These are phyloP conservation scores for Bruguiera gymnorhiza DNA, from an alignment of 345 rosid species.

Conservation along the genomic window DNA sequence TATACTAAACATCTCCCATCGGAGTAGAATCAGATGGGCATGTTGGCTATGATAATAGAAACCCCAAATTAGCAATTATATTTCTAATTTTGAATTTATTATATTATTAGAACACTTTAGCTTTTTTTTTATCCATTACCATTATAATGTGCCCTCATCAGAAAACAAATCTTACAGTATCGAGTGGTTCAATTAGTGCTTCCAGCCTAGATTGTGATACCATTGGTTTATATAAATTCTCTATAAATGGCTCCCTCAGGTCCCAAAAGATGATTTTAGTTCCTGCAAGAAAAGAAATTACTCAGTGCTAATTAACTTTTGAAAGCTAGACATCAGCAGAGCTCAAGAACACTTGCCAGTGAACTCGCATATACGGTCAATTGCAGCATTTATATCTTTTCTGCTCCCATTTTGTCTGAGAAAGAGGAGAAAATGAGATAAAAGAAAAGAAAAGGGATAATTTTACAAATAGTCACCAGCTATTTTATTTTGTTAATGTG, in stretches of 20 bases:
- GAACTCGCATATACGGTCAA: slow-evolving; percentile 80
- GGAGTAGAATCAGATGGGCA: too few relatives aligned
- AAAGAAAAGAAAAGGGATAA: too few relatives aligned
- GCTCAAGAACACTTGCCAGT: slow-evolving; percentile 49
- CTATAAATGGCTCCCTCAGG: slow-evolving; percentile 79
- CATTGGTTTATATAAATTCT: slow-evolving; percentile 71
- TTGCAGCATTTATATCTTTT: slow-evolving; percentile 81
- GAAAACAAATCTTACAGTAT: slow-evolving; percentile 44
- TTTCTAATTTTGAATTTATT: too few relatives aligned
- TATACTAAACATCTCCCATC: too few relatives aligned
- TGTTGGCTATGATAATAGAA: too few relatives aligned
- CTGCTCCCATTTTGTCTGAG: slow-evolving; percentile 52
- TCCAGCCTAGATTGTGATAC: slow-evolving; percentile 79
- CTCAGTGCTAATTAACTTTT: slow-evolving; percentile 19
- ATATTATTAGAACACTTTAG: too few relatives aligned
- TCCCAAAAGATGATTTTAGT: slow-evolving; percentile 90
- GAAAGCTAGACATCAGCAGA: slow-evolving; percentile 1
- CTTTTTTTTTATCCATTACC: not conserved
- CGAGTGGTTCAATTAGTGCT: slow-evolving; percentile 76
- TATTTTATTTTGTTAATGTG: too few relatives aligned
- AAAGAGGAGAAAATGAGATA: too few relatives aligned
- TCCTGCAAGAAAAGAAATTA: slow-evolving; percentile 49
- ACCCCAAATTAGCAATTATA: too few relatives aligned
- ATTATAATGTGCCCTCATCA: not conserved
- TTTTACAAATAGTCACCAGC: too few relatives aligned